Conservation (phyloP, 2,329 filamentous ascomycete species). For the Aspergillus amoenus region DNA sequence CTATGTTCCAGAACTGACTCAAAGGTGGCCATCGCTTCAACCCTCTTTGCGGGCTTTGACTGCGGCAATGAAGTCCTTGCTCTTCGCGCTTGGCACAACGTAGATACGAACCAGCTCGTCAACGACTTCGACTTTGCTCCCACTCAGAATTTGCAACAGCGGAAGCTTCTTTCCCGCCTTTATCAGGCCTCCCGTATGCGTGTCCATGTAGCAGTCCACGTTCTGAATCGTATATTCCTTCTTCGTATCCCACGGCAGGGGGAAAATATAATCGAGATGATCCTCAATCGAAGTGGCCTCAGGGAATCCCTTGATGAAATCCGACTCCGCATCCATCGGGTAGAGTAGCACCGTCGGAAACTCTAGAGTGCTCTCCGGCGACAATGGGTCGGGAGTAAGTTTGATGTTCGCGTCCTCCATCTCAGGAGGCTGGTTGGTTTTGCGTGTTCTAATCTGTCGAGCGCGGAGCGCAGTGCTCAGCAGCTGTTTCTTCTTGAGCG, state of each 20-base stretch:
- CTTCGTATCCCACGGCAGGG: slow-evolving; percentile 77
- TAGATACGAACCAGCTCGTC: slow-evolving; percentile 82
- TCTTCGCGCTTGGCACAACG: slow-evolving; percentile 71
- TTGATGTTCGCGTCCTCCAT: slow-evolving; percentile 78
- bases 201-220: slow-evolving; percentile 92
- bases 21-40: slow-evolving; percentile 15
- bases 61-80: slow-evolving; percentile 75
- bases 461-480: slow-evolving; percentile 66
- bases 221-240: slow-evolving; percentile 63
- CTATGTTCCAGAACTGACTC: not conserved
- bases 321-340: slow-evolving; percentile 75
- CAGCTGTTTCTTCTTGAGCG: slow-evolving; percentile 57
- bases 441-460: slow-evolving; percentile 67
- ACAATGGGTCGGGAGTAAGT: slow-evolving; percentile 70
- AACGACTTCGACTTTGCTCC: slow-evolving; percentile 79
- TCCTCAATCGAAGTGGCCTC: slow-evolving; percentile 74
- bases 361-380: slow-evolving; percentile 67
- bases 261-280: slow-evolving; percentile 83
- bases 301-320: slow-evolving; percentile 84
- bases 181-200: slow-evolving; percentile 71
- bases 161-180: slow-evolving; percentile 86
- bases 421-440: slow-evolving; percentile 72
- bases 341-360: slow-evolving; percentile 86
- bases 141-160: slow-evolving; percentile 70
- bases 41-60: slow-evolving; percentile 70